Evolutionary conservation across 2,329 filamentous ascomycete genomes (phyloP), one percentile per base, ranked within the genome.

Genomic region (Geosmithia putterillii): DNA sequence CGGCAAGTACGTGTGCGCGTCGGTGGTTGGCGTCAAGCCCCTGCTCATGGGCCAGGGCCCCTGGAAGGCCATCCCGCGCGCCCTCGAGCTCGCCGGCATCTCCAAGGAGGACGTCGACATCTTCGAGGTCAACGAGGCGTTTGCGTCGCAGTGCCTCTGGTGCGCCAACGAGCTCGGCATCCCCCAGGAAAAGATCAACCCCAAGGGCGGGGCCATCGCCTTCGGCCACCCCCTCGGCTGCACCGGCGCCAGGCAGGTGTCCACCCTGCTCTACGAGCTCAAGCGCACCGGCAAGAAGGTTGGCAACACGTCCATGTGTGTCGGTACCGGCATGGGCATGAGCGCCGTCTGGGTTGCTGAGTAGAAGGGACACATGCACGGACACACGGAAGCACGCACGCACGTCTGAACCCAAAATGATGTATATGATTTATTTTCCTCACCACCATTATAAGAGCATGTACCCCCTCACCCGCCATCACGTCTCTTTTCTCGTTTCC

Each of bases 81-180:
- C 86, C 4, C 81, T 95, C 45, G 76, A 86, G 60, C 89, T 92
- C 62, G 86, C 89, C 1, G 88, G 89, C 47, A 79, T 98, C 54
- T 73, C 71, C 59, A 86, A 82, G 64, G 83, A 94, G 45, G 90
- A 96, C 52, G 87, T 98, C 23, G 92, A 96, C 61, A 90, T 96
- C 58, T 96, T 78, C 58, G 92, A 98, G 76, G 95, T 98, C 74
- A 98, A 98, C 71, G 92, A 98, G 76, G 92, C 92, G 1, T 98
- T 98, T 63, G 92, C 92, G 25, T 86, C 79, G 50, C 90, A 96
- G 74, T 95, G 87, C 64, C 65, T 96, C 51, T 96, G 85, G 84
- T 95, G 88, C 64, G 79, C 86, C 49, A 86, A 92, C 56, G 81
- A 95, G 71, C 76, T 98, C 19, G 83, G 82, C 38, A 67, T 98